phyloP scores from a whole-genome alignment of 441 rosid genomes.

The Omphalea diandra region DNA sequence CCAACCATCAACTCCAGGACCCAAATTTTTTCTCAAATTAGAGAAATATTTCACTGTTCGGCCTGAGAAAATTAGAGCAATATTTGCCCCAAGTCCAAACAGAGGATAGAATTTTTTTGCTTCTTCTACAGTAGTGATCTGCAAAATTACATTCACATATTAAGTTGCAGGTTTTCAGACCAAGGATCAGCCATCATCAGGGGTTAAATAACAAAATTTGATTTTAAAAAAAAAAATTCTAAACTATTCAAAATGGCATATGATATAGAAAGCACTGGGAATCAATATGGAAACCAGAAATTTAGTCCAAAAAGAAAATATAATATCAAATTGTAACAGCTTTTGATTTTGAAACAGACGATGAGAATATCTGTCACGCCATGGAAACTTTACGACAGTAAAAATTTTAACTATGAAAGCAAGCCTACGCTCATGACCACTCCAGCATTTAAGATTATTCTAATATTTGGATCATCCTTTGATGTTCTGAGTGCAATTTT shows the following conservation, averaged over 20 bases:
- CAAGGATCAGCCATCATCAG: background rate
- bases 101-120: conserved; percentile 95
- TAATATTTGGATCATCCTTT: background rate
- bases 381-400: background rate
- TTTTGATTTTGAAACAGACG: background rate
- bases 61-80: conserved; percentile 92
- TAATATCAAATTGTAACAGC: background rate
- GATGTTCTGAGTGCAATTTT: no score
- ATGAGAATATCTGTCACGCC: background rate
- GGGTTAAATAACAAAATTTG: background rate
- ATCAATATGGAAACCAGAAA: background rate
- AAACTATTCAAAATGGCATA: background rate
- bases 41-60: conserved; percentile 97
- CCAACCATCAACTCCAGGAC: conserved; percentile 99
- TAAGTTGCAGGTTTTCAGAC: conserved; percentile 9
- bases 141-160: conserved; percentile 25
- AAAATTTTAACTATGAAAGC: background rate
- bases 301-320: no score
- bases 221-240: background rate
- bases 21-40: conserved; percentile 75
- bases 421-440: background rate
- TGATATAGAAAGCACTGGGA: background rate
- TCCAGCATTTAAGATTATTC: background rate
- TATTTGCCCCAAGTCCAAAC: conserved; percentile 95
- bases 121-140: conserved; percentile 96